These are phyloP conservation scores for Coprinopsis strossmayeri DNA, from an alignment of 768 basidiomycete genomes.

Conservation along the genomic window DNA sequence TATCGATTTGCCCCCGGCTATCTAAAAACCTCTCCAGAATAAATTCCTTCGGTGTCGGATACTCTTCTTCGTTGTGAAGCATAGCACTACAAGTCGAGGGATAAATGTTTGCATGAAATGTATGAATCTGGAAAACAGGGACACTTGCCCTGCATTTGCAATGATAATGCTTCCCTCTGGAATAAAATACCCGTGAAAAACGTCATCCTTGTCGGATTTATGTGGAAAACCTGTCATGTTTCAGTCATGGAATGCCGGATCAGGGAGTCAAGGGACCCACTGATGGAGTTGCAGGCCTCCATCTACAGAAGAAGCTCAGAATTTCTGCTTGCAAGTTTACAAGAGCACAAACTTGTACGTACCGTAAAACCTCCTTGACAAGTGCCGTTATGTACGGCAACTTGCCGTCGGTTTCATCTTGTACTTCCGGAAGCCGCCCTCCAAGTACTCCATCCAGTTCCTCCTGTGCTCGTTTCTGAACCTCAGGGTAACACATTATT, in stretches of 20 bases:
- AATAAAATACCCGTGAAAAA: constrained; percentile 8
- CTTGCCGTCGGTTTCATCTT: constrained; percentile 14
- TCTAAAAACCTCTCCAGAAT: constrained; percentile 6
- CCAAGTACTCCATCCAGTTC: constrained; percentile 23
- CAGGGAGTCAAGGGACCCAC: too few relatives aligned
- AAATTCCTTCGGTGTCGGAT: constrained; percentile 4
- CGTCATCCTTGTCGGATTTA: neutral
- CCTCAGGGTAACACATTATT: constrained; percentile 21
- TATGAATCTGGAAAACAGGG: neutral
- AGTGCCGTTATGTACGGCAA: constrained; percentile 21
- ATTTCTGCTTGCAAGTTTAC: too few relatives aligned
- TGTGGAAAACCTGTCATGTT: neutral
- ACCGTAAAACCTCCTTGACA: constrained; percentile 20
- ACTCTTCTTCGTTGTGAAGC: constrained; percentile 3
- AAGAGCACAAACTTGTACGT: too few relatives aligned
- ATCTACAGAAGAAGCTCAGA: too few relatives aligned
- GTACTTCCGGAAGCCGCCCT: constrained; percentile 19
- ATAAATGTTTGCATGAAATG: too few relatives aligned
- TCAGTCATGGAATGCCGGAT: neutral
- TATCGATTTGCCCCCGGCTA: neutral
- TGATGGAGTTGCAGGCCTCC: neutral
- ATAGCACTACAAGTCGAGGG: constrained; percentile 8
- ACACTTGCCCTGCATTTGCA: constrained; percentile 3
- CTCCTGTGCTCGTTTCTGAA: constrained; percentile 21
- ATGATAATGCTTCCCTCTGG: neutral